Evolutionary conservation across 2,329 filamentous ascomycete species (phyloP).

Genomic region (Talaromyces sp.): DNA sequence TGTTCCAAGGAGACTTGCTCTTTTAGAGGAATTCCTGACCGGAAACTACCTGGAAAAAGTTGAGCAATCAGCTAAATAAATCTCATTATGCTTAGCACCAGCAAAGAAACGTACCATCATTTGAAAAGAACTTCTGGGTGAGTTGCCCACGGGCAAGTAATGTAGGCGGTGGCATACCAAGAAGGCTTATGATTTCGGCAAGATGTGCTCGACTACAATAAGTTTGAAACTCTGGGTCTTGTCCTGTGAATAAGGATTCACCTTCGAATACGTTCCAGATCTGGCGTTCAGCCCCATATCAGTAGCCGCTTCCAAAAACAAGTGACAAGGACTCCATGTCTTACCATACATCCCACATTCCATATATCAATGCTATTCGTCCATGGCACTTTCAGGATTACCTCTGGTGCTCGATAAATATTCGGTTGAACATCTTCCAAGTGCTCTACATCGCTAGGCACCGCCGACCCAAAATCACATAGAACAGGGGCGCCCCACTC

Average conservation of each 20-base stretch:
- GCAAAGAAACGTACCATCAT: background rate
- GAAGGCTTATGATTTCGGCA: slow-evolving; percentile 48
- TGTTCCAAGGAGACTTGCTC: background rate
- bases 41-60: background rate
- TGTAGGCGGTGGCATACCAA: slow-evolving; percentile 42
- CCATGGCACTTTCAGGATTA: slow-evolving; percentile 49
- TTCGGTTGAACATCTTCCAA: slow-evolving; percentile 29
- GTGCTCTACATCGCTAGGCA: slow-evolving; percentile 36
- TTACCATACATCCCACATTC: slow-evolving; percentile 52
- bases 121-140: background rate
- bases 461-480: slow-evolving; percentile 52
- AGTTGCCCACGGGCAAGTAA: slow-evolving; percentile 34
- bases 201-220: slow-evolving; percentile 49
- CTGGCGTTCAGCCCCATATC: slow-evolving; percentile 25
- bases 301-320: background rate
- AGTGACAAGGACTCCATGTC: slow-evolving; percentile 12
- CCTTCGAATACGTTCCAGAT: slow-evolving; percentile 53
- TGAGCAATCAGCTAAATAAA: background rate
- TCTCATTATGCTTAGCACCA: background rate
- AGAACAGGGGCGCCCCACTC: slow-evolving; percentile 33
- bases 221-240: slow-evolving; percentile 36
- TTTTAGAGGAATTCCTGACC: background rate
- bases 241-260: slow-evolving; percentile 42
- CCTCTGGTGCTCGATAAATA: slow-evolving; percentile 42
- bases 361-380: slow-evolving; percentile 51